phyloP scores from a whole-genome alignment of 164 flowering plant genomes.

The Chimonanthus salicifolius region DNA sequence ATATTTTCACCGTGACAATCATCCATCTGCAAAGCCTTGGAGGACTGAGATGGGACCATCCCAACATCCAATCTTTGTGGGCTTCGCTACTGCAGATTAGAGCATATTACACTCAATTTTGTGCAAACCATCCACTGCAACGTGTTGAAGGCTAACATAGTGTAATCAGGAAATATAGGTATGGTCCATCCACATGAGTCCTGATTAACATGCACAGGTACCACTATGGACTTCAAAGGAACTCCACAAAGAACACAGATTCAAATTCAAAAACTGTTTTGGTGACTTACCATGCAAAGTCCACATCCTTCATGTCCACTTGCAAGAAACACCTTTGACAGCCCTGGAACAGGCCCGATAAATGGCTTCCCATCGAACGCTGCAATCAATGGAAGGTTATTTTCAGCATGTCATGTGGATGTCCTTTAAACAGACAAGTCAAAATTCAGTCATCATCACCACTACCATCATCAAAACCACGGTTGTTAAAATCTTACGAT shows the following conservation, averaged over 20 bases:
- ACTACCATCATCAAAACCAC: not conserved
- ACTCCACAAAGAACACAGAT: not conserved
- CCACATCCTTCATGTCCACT: slow-evolving; percentile 98
- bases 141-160: not conserved
- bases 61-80: no score
- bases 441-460: not conserved
- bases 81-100: no score
- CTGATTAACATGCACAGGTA: not conserved
- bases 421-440: not conserved
- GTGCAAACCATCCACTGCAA: not conserved
- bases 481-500: no score
- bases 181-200: no score
- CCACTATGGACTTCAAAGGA: not conserved
- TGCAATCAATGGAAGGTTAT: slow-evolving; percentile 18
- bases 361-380: slow-evolving; percentile 94
- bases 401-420: not conserved
- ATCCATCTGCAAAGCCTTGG: not conserved
- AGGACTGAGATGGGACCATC: not conserved
- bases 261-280: not conserved
- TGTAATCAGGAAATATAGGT: not conserved
- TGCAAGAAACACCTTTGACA: slow-evolving; percentile 65
- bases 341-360: slow-evolving; percentile 78
- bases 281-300: slow-evolving; percentile 58
- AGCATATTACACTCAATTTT: not conserved
- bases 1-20: not conserved